A percentile compares a stretch with the other conserved stretches of the same genome.
phyloP scores from a whole-genome alignment of 2,329 filamentous ascomycete genomes.

The Aspergillus pseudotamarii region DNA sequence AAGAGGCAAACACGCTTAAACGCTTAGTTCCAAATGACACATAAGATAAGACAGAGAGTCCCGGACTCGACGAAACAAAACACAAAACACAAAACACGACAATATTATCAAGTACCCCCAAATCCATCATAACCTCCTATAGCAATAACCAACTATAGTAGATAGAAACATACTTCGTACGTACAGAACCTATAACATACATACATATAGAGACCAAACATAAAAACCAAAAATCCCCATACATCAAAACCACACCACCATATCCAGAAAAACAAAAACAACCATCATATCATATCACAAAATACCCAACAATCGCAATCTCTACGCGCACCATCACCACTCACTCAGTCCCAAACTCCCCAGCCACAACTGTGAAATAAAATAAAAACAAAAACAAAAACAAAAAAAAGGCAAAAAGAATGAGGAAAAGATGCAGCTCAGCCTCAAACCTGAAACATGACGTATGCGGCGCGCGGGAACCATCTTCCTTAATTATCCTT shows the following conservation, averaged over 20 bases:
- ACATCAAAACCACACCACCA: background rate
- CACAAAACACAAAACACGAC: background rate
- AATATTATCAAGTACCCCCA: background rate
- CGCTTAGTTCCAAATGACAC: background rate
- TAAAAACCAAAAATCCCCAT: background rate
- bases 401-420: too few species aligned
- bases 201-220: background rate
- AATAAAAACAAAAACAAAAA: too few species aligned
- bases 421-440: background rate
- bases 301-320: too few species aligned
- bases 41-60: background rate
- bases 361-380: too few species aligned
- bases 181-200: too few species aligned
- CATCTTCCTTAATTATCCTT: background rate
- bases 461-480: constrained; percentile 22
- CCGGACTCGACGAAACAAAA: background rate
- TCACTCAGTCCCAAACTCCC: background rate
- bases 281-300: too few species aligned
- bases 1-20: background rate
- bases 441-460: constrained; percentile 17
- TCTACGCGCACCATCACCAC: too few species aligned
- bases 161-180: too few species aligned
- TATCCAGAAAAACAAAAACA: background rate
- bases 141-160: too few species aligned
- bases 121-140: background rate